phyloP scores from a whole-genome alignment of 2,329 filamentous ascomycete species.

The Penicillium oxalicum region DNA sequence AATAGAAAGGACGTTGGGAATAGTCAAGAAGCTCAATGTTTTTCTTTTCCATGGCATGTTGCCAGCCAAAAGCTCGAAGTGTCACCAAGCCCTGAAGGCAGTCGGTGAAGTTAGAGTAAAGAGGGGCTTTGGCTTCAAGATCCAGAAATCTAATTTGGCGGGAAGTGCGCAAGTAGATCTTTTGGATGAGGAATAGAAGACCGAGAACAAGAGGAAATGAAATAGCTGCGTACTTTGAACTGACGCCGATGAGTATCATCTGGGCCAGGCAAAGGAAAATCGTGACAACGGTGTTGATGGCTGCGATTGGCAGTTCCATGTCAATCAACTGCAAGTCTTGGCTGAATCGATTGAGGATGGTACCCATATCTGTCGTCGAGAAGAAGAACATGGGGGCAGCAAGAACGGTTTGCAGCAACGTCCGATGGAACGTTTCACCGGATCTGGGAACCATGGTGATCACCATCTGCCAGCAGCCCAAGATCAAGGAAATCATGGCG shows the following conservation, averaged over 20 bases:
- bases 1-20: constrained; percentile 54
- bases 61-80: constrained; percentile 54
- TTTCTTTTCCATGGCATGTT: constrained; percentile 38
- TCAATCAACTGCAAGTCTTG: constrained; percentile 43
- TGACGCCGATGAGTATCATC: constrained; percentile 45
- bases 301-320: constrained; percentile 39
- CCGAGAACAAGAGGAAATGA: constrained; percentile 47
- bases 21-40: constrained; percentile 47
- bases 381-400: constrained; percentile 41
- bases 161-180: constrained; percentile 55
- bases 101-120: constrained; percentile 55
- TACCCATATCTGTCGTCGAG: constrained; percentile 37
- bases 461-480: constrained; percentile 44
- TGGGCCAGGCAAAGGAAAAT: constrained; percentile 39
- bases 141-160: constrained; percentile 56
- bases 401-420: constrained; percentile 45
- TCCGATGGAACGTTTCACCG: constrained; percentile 46
- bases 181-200: constrained; percentile 49
- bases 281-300: constrained; percentile 36
- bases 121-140: constrained; percentile 55
- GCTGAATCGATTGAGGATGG: constrained; percentile 41
- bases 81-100: constrained; percentile 52
- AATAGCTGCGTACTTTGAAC: constrained; percentile 45
- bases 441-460: constrained; percentile 51
- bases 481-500: constrained; percentile 32